A percentile compares a stretch with the other conserved stretches of the same genome.
Evolutionary conservation across 371 early-diverging fungal genomes (phyloP).

Genomic region (Circinella umbellata): DNA sequence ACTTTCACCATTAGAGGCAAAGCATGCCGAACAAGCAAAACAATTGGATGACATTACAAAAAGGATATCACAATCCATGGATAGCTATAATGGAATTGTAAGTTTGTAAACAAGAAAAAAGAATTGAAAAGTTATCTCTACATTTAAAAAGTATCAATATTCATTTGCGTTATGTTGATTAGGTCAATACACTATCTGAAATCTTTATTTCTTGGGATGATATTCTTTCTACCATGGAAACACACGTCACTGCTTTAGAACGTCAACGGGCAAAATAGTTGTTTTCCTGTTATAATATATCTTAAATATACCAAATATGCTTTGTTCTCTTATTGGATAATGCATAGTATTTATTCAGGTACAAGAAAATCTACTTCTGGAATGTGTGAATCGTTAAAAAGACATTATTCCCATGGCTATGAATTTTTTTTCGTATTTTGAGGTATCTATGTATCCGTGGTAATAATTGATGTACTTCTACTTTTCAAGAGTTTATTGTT

Average conservation of each 20-base stretch:
- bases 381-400: too few species aligned
- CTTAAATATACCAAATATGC: not conserved
- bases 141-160: slow-evolving; percentile 10
- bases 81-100: slow-evolving; percentile 60
- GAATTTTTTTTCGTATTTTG: too few species aligned
- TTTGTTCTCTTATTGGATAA: not conserved
- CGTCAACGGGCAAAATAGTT: slow-evolving; percentile 27
- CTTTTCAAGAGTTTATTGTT: too few species aligned
- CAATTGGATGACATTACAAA: slow-evolving; percentile 47
- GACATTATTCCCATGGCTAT: too few species aligned
- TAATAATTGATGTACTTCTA: too few species aligned
- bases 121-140: not conserved
- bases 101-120: slow-evolving; percentile 10
- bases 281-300: not conserved
- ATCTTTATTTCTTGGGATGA: slow-evolving; percentile 70
- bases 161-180: not conserved
- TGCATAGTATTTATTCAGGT: too few species aligned
- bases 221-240: slow-evolving; percentile 58
- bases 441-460: too few species aligned
- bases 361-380: too few species aligned
- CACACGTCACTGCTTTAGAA: slow-evolving; percentile 56
- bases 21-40: slow-evolving; percentile 54
- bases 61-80: slow-evolving; percentile 50
- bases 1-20: slow-evolving; percentile 51
- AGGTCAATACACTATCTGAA: slow-evolving; percentile 66